Conservation (phyloP, 768 basidiomycete genomes). For the Wakefieldia striispora region DNA sequence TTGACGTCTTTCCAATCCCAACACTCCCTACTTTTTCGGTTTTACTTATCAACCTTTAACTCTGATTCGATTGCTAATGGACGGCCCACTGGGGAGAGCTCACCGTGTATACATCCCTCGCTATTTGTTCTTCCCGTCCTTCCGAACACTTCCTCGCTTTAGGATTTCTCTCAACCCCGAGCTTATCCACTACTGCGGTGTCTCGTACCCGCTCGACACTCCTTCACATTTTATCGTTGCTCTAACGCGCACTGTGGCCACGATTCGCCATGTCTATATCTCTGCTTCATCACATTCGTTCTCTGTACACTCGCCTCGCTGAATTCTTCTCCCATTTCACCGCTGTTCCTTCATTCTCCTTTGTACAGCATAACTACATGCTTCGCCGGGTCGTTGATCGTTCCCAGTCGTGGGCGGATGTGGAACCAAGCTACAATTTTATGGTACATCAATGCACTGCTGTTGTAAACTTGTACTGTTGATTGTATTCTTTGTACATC, state of each 20-base stretch:
- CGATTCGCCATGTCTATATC: background rate
- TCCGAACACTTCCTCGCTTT: background rate
- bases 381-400: conserved; percentile 13
- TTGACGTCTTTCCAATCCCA: background rate
- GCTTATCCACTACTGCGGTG: too few relatives aligned
- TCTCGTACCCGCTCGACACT: background rate
- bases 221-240: background rate
- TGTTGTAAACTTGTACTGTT: conserved; percentile 18
- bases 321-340: background rate
- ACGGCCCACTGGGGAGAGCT: conserved; percentile 1
- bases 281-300: background rate
- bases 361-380: conserved; percentile 15
- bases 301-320: background rate
- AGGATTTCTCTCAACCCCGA: too few relatives aligned
- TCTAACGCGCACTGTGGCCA: conserved; percentile 2
- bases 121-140: background rate
- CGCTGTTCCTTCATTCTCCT: conserved; percentile 3
- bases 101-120: background rate
- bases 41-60: background rate
- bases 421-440: conserved; percentile 14
- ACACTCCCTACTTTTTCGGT: conserved; percentile 3
- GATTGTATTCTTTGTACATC: conserved; percentile 21
- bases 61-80: background rate
- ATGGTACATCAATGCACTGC: conserved; percentile 15
- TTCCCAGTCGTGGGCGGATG: background rate